Conservation (phyloP, 495 filamentous ascomycete species). For the Penicillium coffeae region DNA sequence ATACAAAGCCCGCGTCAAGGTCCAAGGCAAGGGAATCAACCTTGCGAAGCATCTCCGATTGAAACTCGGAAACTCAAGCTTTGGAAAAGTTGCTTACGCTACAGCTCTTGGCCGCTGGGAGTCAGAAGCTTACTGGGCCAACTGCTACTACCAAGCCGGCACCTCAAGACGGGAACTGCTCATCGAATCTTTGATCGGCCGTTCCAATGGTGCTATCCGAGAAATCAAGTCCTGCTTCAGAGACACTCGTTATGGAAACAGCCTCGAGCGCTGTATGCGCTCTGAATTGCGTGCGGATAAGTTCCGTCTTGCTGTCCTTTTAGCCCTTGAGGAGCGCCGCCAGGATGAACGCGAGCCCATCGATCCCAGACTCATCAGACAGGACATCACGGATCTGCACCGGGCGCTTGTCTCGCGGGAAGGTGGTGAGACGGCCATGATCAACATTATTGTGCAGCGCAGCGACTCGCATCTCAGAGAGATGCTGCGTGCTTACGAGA, state of each 20-base stretch:
- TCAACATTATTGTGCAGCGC: conserved; percentile 73
- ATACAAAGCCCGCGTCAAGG: conserved; percentile 86
- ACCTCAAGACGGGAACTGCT: conserved; percentile 80
- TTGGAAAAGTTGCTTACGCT: conserved; percentile 87
- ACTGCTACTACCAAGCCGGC: conserved; percentile 94
- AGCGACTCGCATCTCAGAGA: conserved; percentile 80
- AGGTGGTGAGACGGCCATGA: conserved; percentile 89
- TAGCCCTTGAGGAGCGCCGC: conserved; percentile 73
- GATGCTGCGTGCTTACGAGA: conserved; percentile 70
- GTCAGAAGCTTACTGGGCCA: conserved; percentile 95
- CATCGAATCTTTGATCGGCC: conserved; percentile 88
- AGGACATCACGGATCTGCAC: conserved; percentile 70
- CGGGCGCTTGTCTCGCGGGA: conserved; percentile 65
- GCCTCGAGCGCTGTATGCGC: conserved; percentile 79
- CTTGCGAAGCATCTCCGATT: conserved; percentile 92
- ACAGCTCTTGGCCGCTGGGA: conserved; percentile 91
- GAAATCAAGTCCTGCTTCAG: conserved; percentile 88
- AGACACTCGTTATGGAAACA: conserved; percentile 88
- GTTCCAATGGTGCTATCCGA: conserved; percentile 79
- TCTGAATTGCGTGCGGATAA: conserved; percentile 91
- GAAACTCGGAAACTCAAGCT: conserved; percentile 63
- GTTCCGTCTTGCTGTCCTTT: conserved; percentile 82
- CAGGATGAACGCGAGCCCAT: conserved; percentile 71
- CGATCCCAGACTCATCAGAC: conserved; percentile 54
- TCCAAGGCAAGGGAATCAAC: conserved; percentile 81